These are phyloP conservation scores for Phalaenopsis hybrid DNA, from an alignment of 116 monocot species.

Conservation along the genomic window DNA sequence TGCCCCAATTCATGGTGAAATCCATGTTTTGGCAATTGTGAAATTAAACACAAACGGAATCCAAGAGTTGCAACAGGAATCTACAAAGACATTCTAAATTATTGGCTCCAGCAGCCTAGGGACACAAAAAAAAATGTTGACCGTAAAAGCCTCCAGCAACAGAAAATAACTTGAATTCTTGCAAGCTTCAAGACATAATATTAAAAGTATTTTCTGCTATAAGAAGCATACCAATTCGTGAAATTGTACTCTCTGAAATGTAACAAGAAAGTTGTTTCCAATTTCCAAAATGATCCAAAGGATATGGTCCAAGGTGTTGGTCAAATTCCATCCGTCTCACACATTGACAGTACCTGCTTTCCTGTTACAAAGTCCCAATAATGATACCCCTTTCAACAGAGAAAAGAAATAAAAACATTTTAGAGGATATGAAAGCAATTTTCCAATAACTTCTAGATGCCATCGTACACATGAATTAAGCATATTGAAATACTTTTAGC, in stretches of 20 bases:
- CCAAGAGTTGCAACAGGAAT: background rate
- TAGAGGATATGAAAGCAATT: background rate
- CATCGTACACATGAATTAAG: background rate
- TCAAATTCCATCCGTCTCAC: slow-evolving; percentile 84
- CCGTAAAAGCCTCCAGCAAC: background rate
- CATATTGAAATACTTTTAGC: background rate
- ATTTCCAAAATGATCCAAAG: slow-evolving; percentile 56
- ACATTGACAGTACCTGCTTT: slow-evolving; percentile 57
- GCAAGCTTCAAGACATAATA: background rate
- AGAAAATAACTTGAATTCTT: background rate
- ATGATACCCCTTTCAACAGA: background rate
- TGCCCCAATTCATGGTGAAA: background rate
- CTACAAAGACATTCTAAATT: background rate
- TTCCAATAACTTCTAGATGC: background rate
- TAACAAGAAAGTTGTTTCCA: slow-evolving; percentile 80
- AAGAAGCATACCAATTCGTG: slow-evolving; percentile 53
- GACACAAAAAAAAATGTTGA: background rate
- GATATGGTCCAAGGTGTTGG: slow-evolving; percentile 74
- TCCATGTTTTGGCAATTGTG: background rate
- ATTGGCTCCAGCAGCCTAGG: background rate
- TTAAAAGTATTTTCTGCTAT: background rate
- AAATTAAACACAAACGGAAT: background rate
- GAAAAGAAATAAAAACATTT: background rate
- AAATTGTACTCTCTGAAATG: slow-evolving; percentile 58
- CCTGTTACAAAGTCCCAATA: slow-evolving; percentile 38